Evolutionary conservation across 805 yeast genomes (phyloP).

Genomic region (Cyberlindnera galapagoensis): DNA sequence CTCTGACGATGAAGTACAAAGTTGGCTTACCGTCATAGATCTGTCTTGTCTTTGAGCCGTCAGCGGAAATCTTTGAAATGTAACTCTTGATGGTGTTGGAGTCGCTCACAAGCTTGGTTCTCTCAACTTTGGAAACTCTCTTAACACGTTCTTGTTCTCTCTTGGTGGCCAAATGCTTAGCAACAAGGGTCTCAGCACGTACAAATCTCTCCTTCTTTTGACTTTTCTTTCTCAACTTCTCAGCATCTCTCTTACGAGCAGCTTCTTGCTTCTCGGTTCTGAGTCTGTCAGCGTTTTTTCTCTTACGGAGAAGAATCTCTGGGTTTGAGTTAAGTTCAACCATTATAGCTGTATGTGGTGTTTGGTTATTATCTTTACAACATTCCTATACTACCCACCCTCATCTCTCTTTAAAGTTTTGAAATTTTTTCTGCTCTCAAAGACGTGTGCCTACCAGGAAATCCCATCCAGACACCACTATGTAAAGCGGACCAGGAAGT

Average conservation of each 20-base stretch:
- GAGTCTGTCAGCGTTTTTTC: conserved; percentile 71
- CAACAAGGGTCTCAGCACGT: conserved; percentile 69
- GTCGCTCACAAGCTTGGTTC: conserved; percentile 27
- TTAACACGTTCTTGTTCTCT: conserved; percentile 65
- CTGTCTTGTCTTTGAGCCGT: conserved; percentile 29
- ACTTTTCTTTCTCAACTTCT: conserved; percentile 36
- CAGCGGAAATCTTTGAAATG: conserved; percentile 26
- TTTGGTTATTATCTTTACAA: conserved; percentile 1
- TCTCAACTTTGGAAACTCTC: conserved; percentile 51
- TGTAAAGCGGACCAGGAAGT: too few species aligned
- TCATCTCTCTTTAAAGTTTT: too few species aligned
- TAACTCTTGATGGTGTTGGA: conserved; percentile 21
- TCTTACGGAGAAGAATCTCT: conserved; percentile 68
- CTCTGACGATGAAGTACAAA: conserved; percentile 60
- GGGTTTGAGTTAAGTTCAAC: conserved; percentile 58
- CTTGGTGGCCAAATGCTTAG: conserved; percentile 55
- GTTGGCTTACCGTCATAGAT: conserved; percentile 38
- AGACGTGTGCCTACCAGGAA: not conserved
- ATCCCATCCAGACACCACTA: too few species aligned
- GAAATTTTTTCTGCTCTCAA: not conserved
- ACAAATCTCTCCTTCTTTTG: conserved; percentile 46
- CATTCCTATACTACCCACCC: too few species aligned
- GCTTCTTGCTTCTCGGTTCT: conserved; percentile 69
- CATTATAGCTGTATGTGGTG: too few species aligned
- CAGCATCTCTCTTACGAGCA: conserved; percentile 44